Evolutionary conservation across 2,329 filamentous ascomycete genomes (phyloP).

Genomic region (Exophiala oligosperma): DNA sequence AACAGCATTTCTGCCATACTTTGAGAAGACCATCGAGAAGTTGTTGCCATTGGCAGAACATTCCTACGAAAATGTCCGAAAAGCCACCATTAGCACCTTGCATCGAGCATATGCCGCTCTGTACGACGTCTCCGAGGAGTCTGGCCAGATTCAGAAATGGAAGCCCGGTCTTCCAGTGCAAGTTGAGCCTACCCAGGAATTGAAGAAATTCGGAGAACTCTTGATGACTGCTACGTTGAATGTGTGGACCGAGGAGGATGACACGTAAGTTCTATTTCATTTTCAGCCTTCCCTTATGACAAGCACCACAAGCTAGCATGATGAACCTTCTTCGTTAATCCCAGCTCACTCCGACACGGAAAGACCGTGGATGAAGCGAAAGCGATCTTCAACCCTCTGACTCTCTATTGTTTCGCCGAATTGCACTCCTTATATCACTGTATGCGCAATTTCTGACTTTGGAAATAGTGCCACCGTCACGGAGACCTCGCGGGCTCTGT

Average conservation of each 20-base stretch:
- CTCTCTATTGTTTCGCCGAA: constrained; percentile 2
- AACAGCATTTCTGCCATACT: constrained; percentile 75
- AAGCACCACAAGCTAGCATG: constrained; percentile 51
- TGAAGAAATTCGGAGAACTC: constrained; percentile 82
- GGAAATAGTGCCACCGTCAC: constrained; percentile 74
- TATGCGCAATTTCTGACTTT: constrained; percentile 44
- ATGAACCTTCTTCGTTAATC: constrained; percentile 91
- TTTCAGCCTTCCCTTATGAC: background rate
- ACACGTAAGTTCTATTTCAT: constrained; percentile 70
- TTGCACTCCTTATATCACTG: constrained; percentile 19
- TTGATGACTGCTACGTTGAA: constrained; percentile 81
- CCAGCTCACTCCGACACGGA: constrained; percentile 99
- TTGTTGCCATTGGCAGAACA: constrained; percentile 82
- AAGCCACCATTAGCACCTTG: constrained; percentile 84
- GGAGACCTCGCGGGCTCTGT: constrained; percentile 91
- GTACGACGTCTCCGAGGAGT: constrained; percentile 82
- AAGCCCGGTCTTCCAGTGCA: constrained; percentile 81
- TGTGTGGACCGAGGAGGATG: constrained; percentile 85
- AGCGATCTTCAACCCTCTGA: constrained; percentile 61
- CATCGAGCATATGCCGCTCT: constrained; percentile 93
- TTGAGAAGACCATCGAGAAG: constrained; percentile 82
- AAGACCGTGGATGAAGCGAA: constrained; percentile 82
- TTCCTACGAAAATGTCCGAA: constrained; percentile 88
- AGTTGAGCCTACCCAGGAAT: constrained; percentile 72
- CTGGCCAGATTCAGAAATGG: constrained; percentile 78